These are phyloP conservation scores for Neurospora pannonica DNA, from an alignment of 495 filamentous ascomycete genomes.

Conservation along the genomic window DNA sequence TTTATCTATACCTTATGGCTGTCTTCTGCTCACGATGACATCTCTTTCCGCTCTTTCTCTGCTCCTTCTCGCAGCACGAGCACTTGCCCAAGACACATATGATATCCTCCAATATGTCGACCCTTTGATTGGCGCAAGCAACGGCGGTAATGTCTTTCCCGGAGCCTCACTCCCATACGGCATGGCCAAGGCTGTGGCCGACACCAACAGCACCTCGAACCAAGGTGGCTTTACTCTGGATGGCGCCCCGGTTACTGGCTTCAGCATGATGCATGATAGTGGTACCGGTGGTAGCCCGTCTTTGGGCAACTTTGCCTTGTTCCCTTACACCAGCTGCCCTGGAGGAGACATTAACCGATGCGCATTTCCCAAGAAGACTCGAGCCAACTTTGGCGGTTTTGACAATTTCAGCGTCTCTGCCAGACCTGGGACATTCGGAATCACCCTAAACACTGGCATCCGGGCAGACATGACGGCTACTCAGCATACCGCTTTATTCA, in stretches of 20 bases:
- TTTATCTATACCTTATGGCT: not conserved
- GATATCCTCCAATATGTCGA: slow-evolving; percentile 38
- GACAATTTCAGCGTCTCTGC: slow-evolving; percentile 45
- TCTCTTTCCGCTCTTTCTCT: slow-evolving; percentile 3
- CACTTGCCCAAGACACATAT: slow-evolving; percentile 15
- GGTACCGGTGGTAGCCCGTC: slow-evolving; percentile 62
- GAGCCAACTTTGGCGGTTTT: slow-evolving; percentile 28
- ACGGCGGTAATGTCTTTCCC: slow-evolving; percentile 66
- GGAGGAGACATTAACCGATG: slow-evolving; percentile 57
- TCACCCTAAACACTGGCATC: slow-evolving; percentile 50
- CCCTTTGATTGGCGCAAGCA: slow-evolving; percentile 49
- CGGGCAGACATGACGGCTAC: slow-evolving; percentile 60
- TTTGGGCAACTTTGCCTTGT: slow-evolving; percentile 68
- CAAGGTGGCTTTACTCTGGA: slow-evolving; percentile 68
- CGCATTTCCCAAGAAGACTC: slow-evolving; percentile 44
- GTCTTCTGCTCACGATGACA: not conserved
- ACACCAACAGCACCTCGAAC: slow-evolving; percentile 52
- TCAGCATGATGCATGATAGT: slow-evolving; percentile 60
- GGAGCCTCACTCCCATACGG: slow-evolving; percentile 66
- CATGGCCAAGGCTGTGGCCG: slow-evolving; percentile 71
- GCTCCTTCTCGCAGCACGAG: not conserved
- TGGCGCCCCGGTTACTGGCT: slow-evolving; percentile 51
- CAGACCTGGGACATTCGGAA: slow-evolving; percentile 56
- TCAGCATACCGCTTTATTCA: slow-evolving; percentile 57
- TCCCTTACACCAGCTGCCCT: slow-evolving; percentile 56